These are phyloP conservation scores for Aureobasidium subglaciale DNA, from an alignment of 2,329 filamentous ascomycete species.

Conservation along the genomic window DNA sequence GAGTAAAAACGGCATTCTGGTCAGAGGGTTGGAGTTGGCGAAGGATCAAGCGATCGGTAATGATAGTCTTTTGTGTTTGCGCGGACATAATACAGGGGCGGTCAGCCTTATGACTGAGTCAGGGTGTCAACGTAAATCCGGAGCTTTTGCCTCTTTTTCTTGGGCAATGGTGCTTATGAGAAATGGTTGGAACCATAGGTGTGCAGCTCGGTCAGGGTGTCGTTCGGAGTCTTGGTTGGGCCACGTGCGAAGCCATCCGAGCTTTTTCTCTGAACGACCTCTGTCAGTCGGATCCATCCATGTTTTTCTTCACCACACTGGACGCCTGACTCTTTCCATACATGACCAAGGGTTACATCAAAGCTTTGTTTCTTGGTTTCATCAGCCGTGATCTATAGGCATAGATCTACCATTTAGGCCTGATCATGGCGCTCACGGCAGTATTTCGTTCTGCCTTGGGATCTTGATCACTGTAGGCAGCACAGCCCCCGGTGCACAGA, in stretches of 20 bases:
- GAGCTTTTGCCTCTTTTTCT: too few relatives aligned
- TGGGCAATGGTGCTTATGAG: too few relatives aligned
- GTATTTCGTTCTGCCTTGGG: not conserved
- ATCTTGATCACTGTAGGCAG: not conserved
- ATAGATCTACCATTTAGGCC: not conserved
- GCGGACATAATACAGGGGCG: too few relatives aligned
- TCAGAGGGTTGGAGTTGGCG: slow-evolving; percentile 1
- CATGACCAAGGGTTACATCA: not conserved
- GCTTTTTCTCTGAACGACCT: not conserved
- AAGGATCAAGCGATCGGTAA: slow-evolving; percentile 2
- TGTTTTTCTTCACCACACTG: not conserved
- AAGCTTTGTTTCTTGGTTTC: too few relatives aligned
- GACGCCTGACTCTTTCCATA: not conserved
- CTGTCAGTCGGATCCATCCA: not conserved
- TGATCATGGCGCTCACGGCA: not conserved
- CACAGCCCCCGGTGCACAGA: not conserved
- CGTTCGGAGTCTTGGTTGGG: too few relatives aligned
- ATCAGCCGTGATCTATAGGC: not conserved
- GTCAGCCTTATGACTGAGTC: too few relatives aligned
- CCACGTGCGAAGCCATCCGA: too few relatives aligned
- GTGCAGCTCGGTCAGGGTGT: too few relatives aligned
- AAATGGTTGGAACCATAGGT: too few relatives aligned
- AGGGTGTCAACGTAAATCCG: too few relatives aligned
- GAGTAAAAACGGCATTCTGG: not conserved
- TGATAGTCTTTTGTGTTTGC: not conserved